Conservation (phyloP, 441 rosid species). For the Eutrema salsugineum region DNA sequence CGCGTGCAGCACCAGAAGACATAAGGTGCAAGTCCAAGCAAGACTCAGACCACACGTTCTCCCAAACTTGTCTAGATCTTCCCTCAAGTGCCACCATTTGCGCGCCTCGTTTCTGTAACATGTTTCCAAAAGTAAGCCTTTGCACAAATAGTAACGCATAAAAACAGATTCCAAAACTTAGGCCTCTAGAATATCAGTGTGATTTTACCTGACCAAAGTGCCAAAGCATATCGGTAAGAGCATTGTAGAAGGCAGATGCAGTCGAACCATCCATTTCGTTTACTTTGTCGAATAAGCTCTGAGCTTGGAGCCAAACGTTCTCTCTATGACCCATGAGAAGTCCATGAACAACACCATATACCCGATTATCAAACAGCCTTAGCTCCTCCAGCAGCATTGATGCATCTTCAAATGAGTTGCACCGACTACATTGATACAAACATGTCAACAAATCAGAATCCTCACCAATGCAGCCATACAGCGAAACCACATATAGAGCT, state of each 20-base stretch:
- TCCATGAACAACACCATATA: conserved; percentile 89
- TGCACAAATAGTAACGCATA: background rate
- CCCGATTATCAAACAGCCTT: conserved; percentile 68
- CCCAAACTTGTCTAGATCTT: conserved; percentile 84
- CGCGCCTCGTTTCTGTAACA: conserved; percentile 67
- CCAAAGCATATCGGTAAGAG: conserved; percentile 89
- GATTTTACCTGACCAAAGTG: conserved; percentile 80
- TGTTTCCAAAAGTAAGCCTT: background rate
- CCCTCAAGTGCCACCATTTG: conserved; percentile 88
- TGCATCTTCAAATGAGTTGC: conserved; percentile 89
- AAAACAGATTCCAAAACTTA: background rate
- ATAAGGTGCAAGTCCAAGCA: conserved; percentile 94
- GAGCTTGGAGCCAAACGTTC: conserved; percentile 76
- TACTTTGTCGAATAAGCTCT: conserved; percentile 75
- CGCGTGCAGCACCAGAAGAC: conserved; percentile 95
- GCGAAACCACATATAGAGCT: background rate
- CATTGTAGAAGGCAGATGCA: conserved; percentile 88
- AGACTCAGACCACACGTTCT: conserved; percentile 86
- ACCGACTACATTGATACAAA: conserved; percentile 54
- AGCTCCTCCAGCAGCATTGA: conserved; percentile 86
- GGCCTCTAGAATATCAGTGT: background rate
- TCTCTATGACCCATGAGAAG: conserved; percentile 80
- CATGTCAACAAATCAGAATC: background rate
- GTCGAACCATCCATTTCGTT: conserved; percentile 76
- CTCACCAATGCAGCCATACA: conserved; percentile 7